Percentiles rank a stretch among this genome's conserved stretches.
Evolutionary conservation across 2,329 filamentous ascomycete genomes (phyloP).

Genomic region (Trichoderma polysporum): DNA sequence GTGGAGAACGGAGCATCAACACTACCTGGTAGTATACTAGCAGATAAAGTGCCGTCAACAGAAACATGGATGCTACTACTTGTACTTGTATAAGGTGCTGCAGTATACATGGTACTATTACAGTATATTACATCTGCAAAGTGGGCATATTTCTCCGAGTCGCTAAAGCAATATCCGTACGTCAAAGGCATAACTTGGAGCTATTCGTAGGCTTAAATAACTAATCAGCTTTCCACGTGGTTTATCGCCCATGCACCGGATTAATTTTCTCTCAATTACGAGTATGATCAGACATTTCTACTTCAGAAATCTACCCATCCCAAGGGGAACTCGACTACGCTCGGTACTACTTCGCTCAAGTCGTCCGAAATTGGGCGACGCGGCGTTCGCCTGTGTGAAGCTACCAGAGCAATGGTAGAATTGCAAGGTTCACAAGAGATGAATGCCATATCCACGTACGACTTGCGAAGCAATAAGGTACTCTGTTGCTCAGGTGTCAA

Average conservation of each 20-base stretch:
- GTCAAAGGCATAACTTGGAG: background rate
- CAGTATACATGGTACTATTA: background rate
- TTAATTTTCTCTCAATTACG: background rate
- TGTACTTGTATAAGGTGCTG: too few relatives aligned
- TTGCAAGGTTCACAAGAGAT: too few relatives aligned
- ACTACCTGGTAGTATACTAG: background rate
- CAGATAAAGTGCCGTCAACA: background rate
- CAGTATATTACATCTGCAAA: background rate
- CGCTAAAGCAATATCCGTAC: too few relatives aligned
- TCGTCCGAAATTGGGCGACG: background rate
- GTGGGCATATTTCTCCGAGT: background rate
- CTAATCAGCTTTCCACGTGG: background rate
- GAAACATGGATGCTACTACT: background rate
- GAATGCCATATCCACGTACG: too few relatives aligned
- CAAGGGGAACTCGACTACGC: background rate
- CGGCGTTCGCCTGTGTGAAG: background rate
- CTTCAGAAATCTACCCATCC: background rate
- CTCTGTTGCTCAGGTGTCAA: background rate
- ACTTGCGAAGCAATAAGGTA: too few relatives aligned
- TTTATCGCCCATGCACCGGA: background rate
- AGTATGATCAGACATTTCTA: background rate
- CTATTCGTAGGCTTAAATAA: too few relatives aligned
- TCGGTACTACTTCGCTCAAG: too few relatives aligned
- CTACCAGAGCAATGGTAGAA: background rate
- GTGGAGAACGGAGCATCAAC: background rate